Base-by-base conservation (phyloP, 306 rosid species). In the Crataegus laevigata region DNA sequence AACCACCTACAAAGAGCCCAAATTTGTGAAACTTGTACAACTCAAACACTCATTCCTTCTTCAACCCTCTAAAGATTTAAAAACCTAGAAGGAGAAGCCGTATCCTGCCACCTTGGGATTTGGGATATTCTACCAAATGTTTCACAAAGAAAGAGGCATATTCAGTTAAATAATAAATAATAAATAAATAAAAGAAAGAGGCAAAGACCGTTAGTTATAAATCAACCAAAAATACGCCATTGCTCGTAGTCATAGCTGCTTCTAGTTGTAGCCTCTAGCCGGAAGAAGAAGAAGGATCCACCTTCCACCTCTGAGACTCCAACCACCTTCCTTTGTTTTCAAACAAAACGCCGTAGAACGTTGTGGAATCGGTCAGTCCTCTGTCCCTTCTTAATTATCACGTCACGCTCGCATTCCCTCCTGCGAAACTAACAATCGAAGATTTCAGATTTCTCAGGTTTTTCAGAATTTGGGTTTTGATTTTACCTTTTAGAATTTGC, bases 201-300 rank as follows among this genome's bases (percentile, higher is more conserved):
- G 80, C 79, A 25, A 38, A 75, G 85, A 82, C 87, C 85, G 83
- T 80, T 80, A 43, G 80, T 58, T 76, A 76, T 1, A 24, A 58
- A 22, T 21, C 60, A 40, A 64, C 69, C 74, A 55, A 76, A 66
- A 15, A 9, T 29, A 71, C 36, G 54, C 8, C 29, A 2, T 52
- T 17, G 22, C 58, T 52, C 1, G 3, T 19, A 52, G 24, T 3
- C 38, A 34, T 57, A 11, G 28, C 62, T 47, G 54, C 54, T 47
- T 47, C 54, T 36, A 1, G 40, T 36, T 36, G 40, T 36, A 1
- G 40, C 40, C 2, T 14, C 6, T 5, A 15, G 54, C 52, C 43
- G 3, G 12, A 52, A 19, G 58, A 52, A 52, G 54, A 47, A 52
- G 26, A 55, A 55, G 11, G 3, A 8, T 8, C 61, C 26, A 40